Conservation (phyloP, 1,139 yeast genomes). For the Kodamaea alishanica region DNA sequence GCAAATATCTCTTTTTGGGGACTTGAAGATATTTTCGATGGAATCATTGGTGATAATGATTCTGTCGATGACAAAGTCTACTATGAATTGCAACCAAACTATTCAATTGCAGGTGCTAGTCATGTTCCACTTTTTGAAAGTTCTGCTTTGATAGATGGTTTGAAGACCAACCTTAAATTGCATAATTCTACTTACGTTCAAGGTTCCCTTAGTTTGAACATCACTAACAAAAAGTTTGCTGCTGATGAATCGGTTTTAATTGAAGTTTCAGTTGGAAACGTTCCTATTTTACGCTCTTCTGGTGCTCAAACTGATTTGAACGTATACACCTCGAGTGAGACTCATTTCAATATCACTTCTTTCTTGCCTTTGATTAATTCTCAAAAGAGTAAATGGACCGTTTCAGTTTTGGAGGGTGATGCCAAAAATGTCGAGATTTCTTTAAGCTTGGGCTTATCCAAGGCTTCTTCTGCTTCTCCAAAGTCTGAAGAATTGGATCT, state of each 20-base stretch:
- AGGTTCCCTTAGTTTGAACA: slow-evolving; percentile 4
- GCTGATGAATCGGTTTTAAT: slow-evolving; percentile 1
- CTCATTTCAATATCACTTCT: slow-evolving; percentile 3
- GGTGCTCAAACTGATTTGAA: slow-evolving; percentile 2
- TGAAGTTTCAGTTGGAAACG: slow-evolving; percentile 3
- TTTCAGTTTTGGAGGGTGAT: slow-evolving; percentile 4
- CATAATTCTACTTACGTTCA: background rate
- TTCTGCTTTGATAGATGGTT: no score
- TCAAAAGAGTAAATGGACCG: slow-evolving; percentile 2
- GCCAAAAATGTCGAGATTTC: background rate
- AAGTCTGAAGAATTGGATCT: no score
- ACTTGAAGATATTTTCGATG: slow-evolving; percentile 1
- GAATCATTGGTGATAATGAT: background rate
- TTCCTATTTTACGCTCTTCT: slow-evolving; percentile 4
- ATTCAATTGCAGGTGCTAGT: no score
- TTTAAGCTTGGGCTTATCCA: slow-evolving; percentile 1
- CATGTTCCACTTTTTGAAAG: no score
- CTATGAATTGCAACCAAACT: slow-evolving; percentile 3
- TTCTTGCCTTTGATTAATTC: slow-evolving; percentile 2
- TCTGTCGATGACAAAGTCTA: background rate
- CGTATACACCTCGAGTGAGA: slow-evolving; percentile 1
- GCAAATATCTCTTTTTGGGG: slow-evolving; percentile 1
- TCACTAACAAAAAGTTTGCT: slow-evolving; percentile 3
- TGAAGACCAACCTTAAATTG: no score
- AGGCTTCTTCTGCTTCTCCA: no score